These are phyloP conservation scores for Canna indica DNA, from an alignment of 176 grass and related monocot genomes.

Conservation along the genomic window DNA sequence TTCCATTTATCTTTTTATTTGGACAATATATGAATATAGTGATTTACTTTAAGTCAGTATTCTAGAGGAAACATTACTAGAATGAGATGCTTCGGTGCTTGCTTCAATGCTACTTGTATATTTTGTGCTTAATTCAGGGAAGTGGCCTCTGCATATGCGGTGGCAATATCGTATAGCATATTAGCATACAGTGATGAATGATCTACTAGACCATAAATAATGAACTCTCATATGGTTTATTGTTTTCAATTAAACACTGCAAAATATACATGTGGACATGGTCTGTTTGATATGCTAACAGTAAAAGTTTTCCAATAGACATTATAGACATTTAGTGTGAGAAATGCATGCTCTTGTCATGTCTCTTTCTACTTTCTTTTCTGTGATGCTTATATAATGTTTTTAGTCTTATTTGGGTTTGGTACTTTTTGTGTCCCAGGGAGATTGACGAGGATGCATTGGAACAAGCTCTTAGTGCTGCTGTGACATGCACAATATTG, in stretches of 20 bases:
- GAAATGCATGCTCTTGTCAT: neutral
- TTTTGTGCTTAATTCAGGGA: neutral
- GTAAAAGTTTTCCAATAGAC: neutral
- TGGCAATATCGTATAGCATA: neutral
- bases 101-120: no score
- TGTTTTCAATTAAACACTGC: neutral
- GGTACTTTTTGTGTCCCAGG: constrained; percentile 28
- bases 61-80: neutral
- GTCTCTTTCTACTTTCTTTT: neutral
- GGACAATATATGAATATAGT: neutral
- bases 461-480: constrained; percentile 93
- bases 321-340: no score
- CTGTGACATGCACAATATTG: constrained; percentile 96
- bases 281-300: neutral
- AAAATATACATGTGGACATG: neutral
- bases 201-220: no score
- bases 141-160: neutral
- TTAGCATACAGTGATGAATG: no score
- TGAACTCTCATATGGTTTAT: no score
- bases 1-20: neutral
- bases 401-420: neutral
- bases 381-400: neutral
- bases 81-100: neutral
- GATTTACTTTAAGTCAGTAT: neutral
- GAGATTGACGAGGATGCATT: constrained; percentile 97